Evolutionary conservation across 2,329 filamentous ascomycete species (phyloP), one percentile per base, ranked within the genome.

Genomic region (Cryphonectria radicalis): DNA sequence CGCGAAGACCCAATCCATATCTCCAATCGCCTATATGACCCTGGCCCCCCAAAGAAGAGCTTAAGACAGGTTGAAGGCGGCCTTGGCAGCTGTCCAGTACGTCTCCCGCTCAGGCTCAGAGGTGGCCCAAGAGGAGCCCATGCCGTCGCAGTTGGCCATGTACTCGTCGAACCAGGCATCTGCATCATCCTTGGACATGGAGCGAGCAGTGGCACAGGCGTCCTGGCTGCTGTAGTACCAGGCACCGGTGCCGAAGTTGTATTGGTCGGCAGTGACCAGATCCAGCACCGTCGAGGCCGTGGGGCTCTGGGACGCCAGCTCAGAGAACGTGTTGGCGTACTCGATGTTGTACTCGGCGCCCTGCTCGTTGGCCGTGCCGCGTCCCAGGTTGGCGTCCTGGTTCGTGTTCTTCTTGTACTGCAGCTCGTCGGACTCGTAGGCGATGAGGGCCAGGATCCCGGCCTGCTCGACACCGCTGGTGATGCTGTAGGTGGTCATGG

Each of bases 361-460:
- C n/a, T 74, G 74, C 79, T 80, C 79, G 75, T 81, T 81, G 69
- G 76, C 78, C 4, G 90, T 91, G 2, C 90, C 90, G 77, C 92
- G 89, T 4, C 90, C 90, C 0, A 87, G 84, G 0, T 80, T 77
- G 40, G 81, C 82, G 3, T 78, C 79, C 63, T 65, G 63, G 76
- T 79, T 87, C 76, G 89, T 83, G 81, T 94, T 93, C 79, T 85
- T 86, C 80, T 91, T 93, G 86, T 88, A 95, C 76, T 87, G 85
- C 82, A 95, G 93, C 73, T 90, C 85, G 32, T 70, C 89, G 1
- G 88, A 89, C 82, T 97, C 94, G 77, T 90, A 90, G 14, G 91
- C 88, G 82, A 93, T 91, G 77, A 94, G 84, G 17, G 90, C 85
- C 60, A 96, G 77, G 22, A 95, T 80, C 32, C 90, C 92, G 8